These are phyloP conservation scores for Botryotinia convoluta DNA, from an alignment of 2,329 filamentous ascomycete species.

Conservation along the genomic window DNA sequence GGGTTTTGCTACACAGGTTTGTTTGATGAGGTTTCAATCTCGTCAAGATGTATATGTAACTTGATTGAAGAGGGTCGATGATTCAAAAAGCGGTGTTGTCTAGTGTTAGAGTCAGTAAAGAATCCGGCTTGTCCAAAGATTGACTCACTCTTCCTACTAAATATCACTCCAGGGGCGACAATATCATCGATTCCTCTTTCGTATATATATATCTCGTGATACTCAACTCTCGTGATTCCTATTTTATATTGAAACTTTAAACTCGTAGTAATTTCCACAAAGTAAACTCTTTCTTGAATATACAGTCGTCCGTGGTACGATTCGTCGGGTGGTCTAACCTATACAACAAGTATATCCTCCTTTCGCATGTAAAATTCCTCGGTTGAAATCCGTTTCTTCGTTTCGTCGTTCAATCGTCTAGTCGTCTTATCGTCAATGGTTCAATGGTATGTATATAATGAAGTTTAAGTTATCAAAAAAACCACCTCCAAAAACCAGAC, in stretches of 20 bases:
- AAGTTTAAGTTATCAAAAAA: not conserved
- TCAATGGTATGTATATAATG: not conserved
- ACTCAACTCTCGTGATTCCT: not conserved
- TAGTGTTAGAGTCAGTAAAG: not conserved
- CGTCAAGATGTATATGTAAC: not conserved
- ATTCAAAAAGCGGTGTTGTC: not conserved
- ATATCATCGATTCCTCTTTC: not conserved
- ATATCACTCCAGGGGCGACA: not conserved
- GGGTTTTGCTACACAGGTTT: not conserved
- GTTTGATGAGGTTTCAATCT: not conserved
- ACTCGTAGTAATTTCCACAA: not conserved
- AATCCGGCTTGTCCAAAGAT: not conserved
- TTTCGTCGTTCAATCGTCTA: not conserved
- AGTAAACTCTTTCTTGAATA: not conserved
- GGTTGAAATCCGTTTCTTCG: not conserved
- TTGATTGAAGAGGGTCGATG: not conserved
- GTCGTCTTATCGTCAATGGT: not conserved
- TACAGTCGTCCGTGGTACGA: not conserved
- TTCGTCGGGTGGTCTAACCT: not conserved
- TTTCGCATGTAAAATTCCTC: not conserved
- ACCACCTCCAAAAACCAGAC: not conserved
- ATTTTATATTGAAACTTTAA: not conserved
- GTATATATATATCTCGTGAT: slow-evolving; percentile 6
- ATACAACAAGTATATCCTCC: not conserved
- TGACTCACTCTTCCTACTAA: not conserved